These are phyloP conservation scores for Corynascus novoguineensis DNA, from an alignment of 495 filamentous ascomycete species.

Conservation along the genomic window DNA sequence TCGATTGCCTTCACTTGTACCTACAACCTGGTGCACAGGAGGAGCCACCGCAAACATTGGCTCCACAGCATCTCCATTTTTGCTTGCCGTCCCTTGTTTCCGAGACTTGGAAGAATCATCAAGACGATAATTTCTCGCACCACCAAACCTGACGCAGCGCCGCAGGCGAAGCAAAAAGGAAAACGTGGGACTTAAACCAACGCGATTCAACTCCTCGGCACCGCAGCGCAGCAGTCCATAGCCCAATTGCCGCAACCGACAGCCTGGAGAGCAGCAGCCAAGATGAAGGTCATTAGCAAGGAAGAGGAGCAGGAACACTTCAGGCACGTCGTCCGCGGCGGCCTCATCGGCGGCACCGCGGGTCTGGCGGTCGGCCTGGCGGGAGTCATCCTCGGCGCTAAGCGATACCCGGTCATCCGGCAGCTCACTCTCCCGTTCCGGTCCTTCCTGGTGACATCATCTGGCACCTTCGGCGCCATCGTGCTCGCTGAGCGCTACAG, in stretches of 20 bases:
- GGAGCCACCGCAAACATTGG: not conserved
- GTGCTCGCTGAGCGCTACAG: slow-evolving; percentile 77
- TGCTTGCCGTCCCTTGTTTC: not conserved
- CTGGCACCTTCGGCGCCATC: slow-evolving; percentile 79
- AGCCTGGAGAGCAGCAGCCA: slow-evolving; percentile 14
- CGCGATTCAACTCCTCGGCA: not conserved
- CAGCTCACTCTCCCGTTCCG: slow-evolving; percentile 81
- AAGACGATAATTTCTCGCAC: slow-evolving; percentile 10
- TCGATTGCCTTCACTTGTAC: not conserved
- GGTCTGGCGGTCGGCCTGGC: slow-evolving; percentile 60
- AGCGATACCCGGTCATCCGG: slow-evolving; percentile 67
- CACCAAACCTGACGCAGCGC: not conserved
- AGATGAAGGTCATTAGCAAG: slow-evolving; percentile 91
- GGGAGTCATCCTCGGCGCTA: slow-evolving; percentile 56
- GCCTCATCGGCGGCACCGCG: slow-evolving; percentile 58
- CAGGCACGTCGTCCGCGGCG: slow-evolving; percentile 68
- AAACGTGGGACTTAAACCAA: not conserved
- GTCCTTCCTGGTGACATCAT: slow-evolving; percentile 79
- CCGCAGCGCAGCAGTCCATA: not conserved
- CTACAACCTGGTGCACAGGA: not conserved
- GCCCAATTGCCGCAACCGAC: not conserved
- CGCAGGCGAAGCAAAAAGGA: slow-evolving; percentile 4
- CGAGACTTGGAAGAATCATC: not conserved
- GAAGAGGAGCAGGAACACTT: slow-evolving; percentile 75
- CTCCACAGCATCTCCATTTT: not conserved